A percentile compares a stretch with the other conserved stretches of the same genome.
Evolutionary conservation across 1,284 basidiomycete genomes (phyloP).

Genomic region (Leccinum olivaceoglutinosum): DNA sequence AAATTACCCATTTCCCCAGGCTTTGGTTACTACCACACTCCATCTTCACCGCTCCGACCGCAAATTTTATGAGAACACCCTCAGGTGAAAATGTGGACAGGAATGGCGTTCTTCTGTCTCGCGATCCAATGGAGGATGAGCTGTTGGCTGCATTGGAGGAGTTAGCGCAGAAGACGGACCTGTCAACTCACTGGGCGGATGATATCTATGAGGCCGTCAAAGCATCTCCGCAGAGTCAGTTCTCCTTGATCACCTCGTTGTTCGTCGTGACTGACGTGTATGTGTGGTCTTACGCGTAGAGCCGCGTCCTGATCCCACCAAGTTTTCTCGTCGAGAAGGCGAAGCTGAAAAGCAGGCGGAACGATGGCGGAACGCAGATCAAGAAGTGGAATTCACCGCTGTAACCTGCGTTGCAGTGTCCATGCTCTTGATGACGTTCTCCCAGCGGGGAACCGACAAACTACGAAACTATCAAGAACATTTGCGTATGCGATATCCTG

Average conservation of each 20-base stretch:
- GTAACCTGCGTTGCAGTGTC: conserved; percentile 87
- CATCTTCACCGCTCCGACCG: conserved; percentile 48
- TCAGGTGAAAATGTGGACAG: conserved; percentile 33
- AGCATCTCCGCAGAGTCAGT: conserved; percentile 70
- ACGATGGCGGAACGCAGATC: conserved; percentile 59
- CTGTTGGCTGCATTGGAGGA: conserved; percentile 78
- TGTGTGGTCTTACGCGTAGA: conserved; percentile 36
- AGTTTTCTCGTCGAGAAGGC: conserved; percentile 65
- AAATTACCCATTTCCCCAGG: conserved; percentile 35
- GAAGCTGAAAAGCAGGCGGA: conserved; percentile 66
- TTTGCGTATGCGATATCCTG: conserved; percentile 70
- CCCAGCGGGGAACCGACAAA: conserved; percentile 85
- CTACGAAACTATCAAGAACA: conserved; percentile 68
- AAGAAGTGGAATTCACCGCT: conserved; percentile 74
- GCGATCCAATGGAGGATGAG: conserved; percentile 80
- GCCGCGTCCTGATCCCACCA: conserved; percentile 67
- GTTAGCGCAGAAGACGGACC: conserved; percentile 91
- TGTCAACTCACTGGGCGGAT: conserved; percentile 90
- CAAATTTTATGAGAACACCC: conserved; percentile 39
- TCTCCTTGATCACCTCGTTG: conserved; percentile 3
- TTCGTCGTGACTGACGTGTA: conserved; percentile 3
- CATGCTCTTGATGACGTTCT: conserved; percentile 88
- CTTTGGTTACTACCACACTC: conserved; percentile 32
- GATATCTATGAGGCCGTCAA: conserved; percentile 84
- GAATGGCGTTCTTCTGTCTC: conserved; percentile 24